Percentiles rank a stretch among this genome's conserved stretches.
Evolutionary conservation across 2,329 filamentous ascomycete species (phyloP).

Genomic region (Fusarium anguioides): DNA sequence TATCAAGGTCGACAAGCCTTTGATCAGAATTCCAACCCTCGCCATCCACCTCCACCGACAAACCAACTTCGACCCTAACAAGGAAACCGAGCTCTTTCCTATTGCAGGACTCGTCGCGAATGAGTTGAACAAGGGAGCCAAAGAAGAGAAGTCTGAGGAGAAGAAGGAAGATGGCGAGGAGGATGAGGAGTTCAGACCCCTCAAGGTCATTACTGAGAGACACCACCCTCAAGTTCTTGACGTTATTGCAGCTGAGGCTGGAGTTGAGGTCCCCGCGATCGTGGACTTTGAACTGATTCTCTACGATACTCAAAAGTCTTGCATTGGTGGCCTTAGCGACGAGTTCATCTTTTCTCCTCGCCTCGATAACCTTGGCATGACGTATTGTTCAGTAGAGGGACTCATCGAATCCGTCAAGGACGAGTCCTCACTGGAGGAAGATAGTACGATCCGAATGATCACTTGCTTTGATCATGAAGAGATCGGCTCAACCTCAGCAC

Average conservation of each 20-base stretch:
- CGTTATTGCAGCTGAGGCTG: constrained; percentile 83
- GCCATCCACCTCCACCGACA: constrained; percentile 94
- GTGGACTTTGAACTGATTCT: constrained; percentile 97
- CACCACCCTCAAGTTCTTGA: constrained; percentile 91
- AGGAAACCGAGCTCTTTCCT: constrained; percentile 94
- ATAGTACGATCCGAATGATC: constrained; percentile 87
- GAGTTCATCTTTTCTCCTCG: constrained; percentile 97
- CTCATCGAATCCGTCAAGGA: constrained; percentile 81
- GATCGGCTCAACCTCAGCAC: constrained; percentile 90
- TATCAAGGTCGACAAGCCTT: constrained; percentile 89
- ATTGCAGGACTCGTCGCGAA: constrained; percentile 89
- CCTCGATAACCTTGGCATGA: constrained; percentile 96
- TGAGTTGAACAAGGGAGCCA: constrained; percentile 82
- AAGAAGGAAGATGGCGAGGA: constrained; percentile 51
- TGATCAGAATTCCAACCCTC: constrained; percentile 91
- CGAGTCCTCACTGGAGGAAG: constrained; percentile 74
- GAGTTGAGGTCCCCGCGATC: constrained; percentile 75
- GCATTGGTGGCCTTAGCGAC: constrained; percentile 87
- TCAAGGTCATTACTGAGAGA: constrained; percentile 81
- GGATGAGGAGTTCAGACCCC: constrained; percentile 73
- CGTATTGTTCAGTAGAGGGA: constrained; percentile 88
- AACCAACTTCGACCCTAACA: constrained; percentile 91
- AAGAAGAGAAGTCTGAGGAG: constrained; percentile 55
- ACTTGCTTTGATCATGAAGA: constrained; percentile 98
- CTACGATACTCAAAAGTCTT: constrained; percentile 93